phyloP scores from a whole-genome alignment of 768 basidiomycete genomes.

The Russula dissimulans region DNA sequence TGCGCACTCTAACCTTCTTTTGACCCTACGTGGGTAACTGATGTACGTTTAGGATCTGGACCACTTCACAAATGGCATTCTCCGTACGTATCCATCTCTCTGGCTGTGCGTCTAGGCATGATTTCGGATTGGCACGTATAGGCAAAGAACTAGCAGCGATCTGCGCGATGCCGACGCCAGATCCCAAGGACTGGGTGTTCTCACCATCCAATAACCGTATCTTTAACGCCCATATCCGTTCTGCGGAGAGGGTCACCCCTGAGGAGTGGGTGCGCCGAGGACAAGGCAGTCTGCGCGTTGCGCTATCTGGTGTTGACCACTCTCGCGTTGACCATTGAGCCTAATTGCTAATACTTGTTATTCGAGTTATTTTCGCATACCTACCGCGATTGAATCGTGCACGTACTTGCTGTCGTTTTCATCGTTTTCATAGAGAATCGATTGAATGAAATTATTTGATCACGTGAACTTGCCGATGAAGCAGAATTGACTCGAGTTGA shows the following conservation, averaged over 20 bases:
- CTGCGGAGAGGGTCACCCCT: conserved; percentile 39
- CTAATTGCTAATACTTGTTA: no score
- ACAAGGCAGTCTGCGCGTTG: conserved; percentile 33
- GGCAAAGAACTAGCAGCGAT: conserved; percentile 55
- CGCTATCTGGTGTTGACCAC: conserved; percentile 9
- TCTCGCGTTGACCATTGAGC: neutral
- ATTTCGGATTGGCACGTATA: conserved; percentile 19
- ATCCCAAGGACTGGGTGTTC: conserved; percentile 53
- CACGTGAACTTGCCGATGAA: conserved; percentile 4
- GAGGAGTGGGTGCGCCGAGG: conserved; percentile 51
- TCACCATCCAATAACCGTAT: conserved; percentile 48
- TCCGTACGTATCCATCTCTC: conserved; percentile 34
- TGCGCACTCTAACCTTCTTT: conserved; percentile 25
- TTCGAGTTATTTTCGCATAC: neutral
- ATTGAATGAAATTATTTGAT: neutral
- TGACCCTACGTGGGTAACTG: conserved; percentile 5
- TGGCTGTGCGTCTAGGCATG: neutral
- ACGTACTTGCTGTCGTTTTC: neutral
- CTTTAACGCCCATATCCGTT: conserved; percentile 31
- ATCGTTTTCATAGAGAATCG: neutral
- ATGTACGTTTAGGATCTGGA: conserved; percentile 44
- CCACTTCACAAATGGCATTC: conserved; percentile 62
- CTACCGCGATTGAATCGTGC: neutral
- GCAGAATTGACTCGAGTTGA: neutral
- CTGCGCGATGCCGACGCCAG: conserved; percentile 50